Evolutionary conservation across 2,329 filamentous ascomycete species (phyloP), one percentile per base, ranked within the genome.

Genomic region (Didymella lethalis): DNA sequence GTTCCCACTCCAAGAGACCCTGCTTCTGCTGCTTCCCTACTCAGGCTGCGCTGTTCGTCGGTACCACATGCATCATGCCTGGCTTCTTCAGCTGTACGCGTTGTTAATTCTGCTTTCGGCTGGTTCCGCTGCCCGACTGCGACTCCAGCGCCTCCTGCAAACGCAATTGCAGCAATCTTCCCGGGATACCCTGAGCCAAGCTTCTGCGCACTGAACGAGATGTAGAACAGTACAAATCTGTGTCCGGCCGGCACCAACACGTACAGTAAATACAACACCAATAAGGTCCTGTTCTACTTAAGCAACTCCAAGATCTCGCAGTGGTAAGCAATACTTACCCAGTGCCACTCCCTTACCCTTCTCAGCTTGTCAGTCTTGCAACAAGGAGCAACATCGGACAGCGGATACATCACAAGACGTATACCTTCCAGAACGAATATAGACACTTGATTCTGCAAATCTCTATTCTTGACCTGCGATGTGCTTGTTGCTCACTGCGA

Each of bases 171-270:
- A 20, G 20, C 36, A 4, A 40, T n/a, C 18, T 18, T 40, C 36
- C 36, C 36, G 11, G 36, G 7, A 20, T 20, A 20, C 7, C 36
- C 36, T 10, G 20, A 40, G n/a, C 36, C 36, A 20, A 40, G 36
- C 16, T 20, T 20, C 7, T 41, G 49, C 40, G 46, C 40, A n/a
- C 23, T 36, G 20, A 45, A 53, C 29, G 46, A 14, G 20, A 45
- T 20, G 40, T 41, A 53, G n/a, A 53, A 46, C n/a, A 31, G 31
- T 29, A 5, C 38, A 4, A 25, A 53, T 16, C 31, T 46, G 11
- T 53, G 50, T 12, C 41, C 41, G 25, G 40, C 49, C 7, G 40
- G 29, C 18, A 40, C 36, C 18, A 53, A 46, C 18, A 53, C 31
- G 2, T 46, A 46, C 10, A 23, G 49, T 20, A 41, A 23, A 10